Percentiles rank a stretch among this genome's conserved stretches.
Evolutionary conservation across 2,329 filamentous ascomycete genomes (phyloP).

Genomic region (Trichophaea hybrida): DNA sequence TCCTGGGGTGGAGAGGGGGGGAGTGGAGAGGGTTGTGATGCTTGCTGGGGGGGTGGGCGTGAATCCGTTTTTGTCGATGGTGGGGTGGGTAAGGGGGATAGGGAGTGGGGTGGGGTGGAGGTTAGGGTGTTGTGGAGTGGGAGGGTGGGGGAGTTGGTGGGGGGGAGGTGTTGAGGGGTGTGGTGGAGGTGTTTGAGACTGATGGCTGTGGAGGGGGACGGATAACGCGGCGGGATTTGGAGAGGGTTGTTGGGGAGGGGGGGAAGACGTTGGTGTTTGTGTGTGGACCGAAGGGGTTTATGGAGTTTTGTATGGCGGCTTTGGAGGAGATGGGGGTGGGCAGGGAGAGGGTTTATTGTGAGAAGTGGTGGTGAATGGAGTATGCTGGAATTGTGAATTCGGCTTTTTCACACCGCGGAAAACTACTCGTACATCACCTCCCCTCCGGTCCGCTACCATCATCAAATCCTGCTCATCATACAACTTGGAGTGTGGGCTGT

Average conservation of each 20-base stretch:
- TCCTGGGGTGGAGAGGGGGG: slow-evolving; percentile 32
- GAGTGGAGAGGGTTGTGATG: slow-evolving; percentile 50
- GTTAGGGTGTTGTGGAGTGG: slow-evolving; percentile 25
- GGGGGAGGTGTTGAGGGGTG: background rate
- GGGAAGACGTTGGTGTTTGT: slow-evolving; percentile 45
- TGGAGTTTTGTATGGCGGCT: slow-evolving; percentile 45
- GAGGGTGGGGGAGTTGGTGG: background rate
- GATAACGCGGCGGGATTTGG: background rate
- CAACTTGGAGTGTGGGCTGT: too few species aligned
- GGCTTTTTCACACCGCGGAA: too few species aligned
- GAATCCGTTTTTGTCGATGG: slow-evolving; percentile 65
- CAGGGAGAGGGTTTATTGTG: slow-evolving; percentile 39
- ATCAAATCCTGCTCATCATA: too few species aligned
- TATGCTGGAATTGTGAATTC: too few species aligned
- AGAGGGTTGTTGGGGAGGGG: background rate
- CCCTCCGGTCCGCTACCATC: too few species aligned
- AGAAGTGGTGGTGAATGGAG: slow-evolving; percentile 47
- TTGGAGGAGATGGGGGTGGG: slow-evolving; percentile 34
- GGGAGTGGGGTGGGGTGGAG: slow-evolving; percentile 30
- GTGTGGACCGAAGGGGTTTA: slow-evolving; percentile 55
- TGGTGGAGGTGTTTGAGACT: background rate
- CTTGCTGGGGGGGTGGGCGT: slow-evolving; percentile 72
- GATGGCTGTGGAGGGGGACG: background rate
- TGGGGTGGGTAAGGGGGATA: slow-evolving; percentile 42
- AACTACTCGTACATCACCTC: too few species aligned